These are phyloP conservation scores for Melaleuca alternifolia DNA, from an alignment of 345 rosid genomes.

Conservation along the genomic window DNA sequence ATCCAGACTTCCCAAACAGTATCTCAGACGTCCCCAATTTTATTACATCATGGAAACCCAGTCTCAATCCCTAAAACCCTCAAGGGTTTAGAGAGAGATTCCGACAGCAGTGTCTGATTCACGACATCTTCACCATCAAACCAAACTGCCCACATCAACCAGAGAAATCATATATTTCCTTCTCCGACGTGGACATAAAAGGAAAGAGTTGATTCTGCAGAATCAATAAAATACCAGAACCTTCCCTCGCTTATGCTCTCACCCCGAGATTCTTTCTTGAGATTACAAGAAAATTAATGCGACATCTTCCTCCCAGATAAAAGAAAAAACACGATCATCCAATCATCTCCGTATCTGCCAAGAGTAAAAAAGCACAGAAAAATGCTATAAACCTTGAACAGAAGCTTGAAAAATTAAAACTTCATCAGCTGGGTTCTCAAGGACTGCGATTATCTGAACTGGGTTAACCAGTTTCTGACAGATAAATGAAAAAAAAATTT, in stretches of 20 bases:
- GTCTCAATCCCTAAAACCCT: background rate
- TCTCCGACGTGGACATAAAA: background rate
- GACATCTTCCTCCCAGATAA: background rate
- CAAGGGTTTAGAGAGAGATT: background rate
- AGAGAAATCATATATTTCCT: background rate
- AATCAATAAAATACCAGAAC: background rate
- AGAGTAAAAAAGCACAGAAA: background rate
- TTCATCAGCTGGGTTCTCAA: constrained; percentile 8
- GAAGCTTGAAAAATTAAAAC: background rate
- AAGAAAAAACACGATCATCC: background rate
- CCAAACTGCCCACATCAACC: background rate
- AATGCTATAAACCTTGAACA: background rate
- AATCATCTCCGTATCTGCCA: background rate
- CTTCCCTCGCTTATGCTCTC: background rate
- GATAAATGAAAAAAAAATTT: background rate
- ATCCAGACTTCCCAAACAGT: background rate
- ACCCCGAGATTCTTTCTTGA: background rate
- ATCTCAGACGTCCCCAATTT: background rate
- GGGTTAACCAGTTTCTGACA: background rate
- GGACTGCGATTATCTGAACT: background rate
- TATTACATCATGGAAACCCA: background rate
- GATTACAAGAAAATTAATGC: background rate
- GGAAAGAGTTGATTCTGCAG: background rate
- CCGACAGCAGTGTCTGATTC: background rate
- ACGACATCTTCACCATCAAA: background rate